Evolutionary conservation across 352 stramenopile genomes (phyloP), one percentile per base, ranked within the genome.

Genomic region (Globisporangium cederbergense): DNA sequence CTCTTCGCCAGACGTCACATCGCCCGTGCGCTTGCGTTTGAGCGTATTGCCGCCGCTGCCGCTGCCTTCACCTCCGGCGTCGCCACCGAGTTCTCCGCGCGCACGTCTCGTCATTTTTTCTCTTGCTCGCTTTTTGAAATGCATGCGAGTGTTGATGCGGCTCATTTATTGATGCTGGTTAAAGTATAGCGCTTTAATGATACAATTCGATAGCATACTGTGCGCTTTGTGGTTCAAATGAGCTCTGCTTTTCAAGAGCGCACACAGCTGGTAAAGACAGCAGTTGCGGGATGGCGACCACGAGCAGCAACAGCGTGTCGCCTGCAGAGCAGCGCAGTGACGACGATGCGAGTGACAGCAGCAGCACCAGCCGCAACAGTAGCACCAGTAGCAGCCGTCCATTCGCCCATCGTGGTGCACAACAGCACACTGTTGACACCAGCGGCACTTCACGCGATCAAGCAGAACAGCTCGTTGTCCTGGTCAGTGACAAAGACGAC

Each of bases 81-180:
- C 50, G 3, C 30, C 49, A 38, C 2, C 6, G 49, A 16, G 47
- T 28, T 53, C 49, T 20, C 18, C 22, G 18, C 28, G 50, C 50
- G 50, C 7, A 10, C 50, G 50, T 57, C 50, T 57, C 16, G 28
- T 4, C 50, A 57, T 57, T 14, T 18, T 20, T 36, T 56, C 50
- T 56, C 18, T 22, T n/a, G 28, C 50, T 22, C 20, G 18, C 22
- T 22, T 9, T 56, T 57, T 57, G 50, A 57, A 55, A 55, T 55
- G 49, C 16, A 42, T 28, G 50, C 16, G 7, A 55, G 13, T 56
- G 45, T 16, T 14, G 9, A 14, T 42, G 36, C 25, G 25, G 25
- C 25, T 28, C 25, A 28, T 28, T 16, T 11, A 14, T 4, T 14
- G 11, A 28, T 51, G 10, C 22, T 51, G 14, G 3, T 28, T 30